Base-by-base conservation (phyloP, 2,329 filamentous ascomycete genomes). In the Trichoderma polysporum region DNA sequence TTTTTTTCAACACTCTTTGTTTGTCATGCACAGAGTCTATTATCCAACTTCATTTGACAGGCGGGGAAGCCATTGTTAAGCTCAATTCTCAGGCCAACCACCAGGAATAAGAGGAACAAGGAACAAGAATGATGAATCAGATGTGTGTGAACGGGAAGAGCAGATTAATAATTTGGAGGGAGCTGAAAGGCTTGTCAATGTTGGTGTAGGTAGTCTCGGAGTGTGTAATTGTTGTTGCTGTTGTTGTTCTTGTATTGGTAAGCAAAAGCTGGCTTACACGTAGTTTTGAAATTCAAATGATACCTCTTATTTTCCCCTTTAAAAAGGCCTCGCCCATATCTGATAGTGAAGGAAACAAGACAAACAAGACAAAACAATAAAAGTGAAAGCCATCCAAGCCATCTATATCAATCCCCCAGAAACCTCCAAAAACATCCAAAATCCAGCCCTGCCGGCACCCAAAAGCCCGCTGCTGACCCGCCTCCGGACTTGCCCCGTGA, bases 391-490 rank as follows among this genome's bases (percentile, higher is more conserved):
- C 1, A 12, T 52, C 49, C 25, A 27, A 52, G 9, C 27, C n/a
- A n/a, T 17, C 27, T 13, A 29, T 10, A 31, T 8, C 15, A 12
- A 31, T n/a, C n/a, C n/a, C n/a, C n/a, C 41, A 22, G n/a, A 3
- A 22, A 22, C 41, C 29, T 9, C 25, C 22, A 15, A 7, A 25
- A 37, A 57, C 8, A 39, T 10, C 39, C 25, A 3, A 13, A 39
- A 22, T 15, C n/a, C 33, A 25, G 15, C 54, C 22, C 31, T 29
- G 54, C 41, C 33, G 54, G 54, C 54, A 12, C n/a, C 22, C 25
- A 31, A 58, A 69, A 62, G 56, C 10, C 49, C 15, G 61, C 39
- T 31, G 57, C 41, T 27, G 37, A 56, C 27, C 54, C 27, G 39
- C n/a, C 15, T 27, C 57, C 41, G 27, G 49, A 50, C 41, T 59